Percentiles rank a stretch among this genome's conserved stretches.
Evolutionary conservation across 1,139 yeast genomes (phyloP).

Genomic region (Barnettozyma hawaiiensis): DNA sequence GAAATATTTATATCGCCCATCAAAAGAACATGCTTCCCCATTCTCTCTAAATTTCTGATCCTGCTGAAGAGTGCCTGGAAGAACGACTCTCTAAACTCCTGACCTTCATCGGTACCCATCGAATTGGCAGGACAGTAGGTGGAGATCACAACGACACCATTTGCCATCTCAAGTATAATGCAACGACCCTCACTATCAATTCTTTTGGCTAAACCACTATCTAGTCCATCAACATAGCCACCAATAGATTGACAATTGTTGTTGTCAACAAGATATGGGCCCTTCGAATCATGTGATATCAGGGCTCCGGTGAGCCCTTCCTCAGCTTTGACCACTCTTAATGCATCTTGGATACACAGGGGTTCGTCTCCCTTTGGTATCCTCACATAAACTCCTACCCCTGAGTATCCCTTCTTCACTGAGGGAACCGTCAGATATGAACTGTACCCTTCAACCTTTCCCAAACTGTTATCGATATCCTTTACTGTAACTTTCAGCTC

Average conservation of each 20-base stretch:
- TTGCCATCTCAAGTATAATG: constrained; percentile 64
- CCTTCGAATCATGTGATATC: constrained; percentile 25
- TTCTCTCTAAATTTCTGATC: constrained; percentile 43
- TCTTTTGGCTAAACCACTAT: constrained; percentile 36
- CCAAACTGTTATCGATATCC: constrained; percentile 46
- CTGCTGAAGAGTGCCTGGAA: constrained; percentile 54
- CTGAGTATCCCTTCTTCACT: constrained; percentile 75
- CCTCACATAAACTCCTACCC: constrained; percentile 81
- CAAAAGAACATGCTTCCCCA: constrained; percentile 64
- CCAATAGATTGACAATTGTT: constrained; percentile 5
- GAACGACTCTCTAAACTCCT: constrained; percentile 52
- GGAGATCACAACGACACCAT: constrained; percentile 58
- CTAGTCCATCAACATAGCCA: constrained; percentile 18
- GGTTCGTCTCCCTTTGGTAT: constrained; percentile 40
- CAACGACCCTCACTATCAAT: constrained; percentile 85
- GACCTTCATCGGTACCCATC: constrained; percentile 62
- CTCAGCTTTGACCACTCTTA: constrained; percentile 67
- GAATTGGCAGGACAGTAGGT: constrained; percentile 95
- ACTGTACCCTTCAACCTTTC: constrained; percentile 50
- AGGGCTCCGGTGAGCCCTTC: constrained; percentile 85
- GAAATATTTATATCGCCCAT: constrained; percentile 88
- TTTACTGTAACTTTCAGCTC: constrained; percentile 67
- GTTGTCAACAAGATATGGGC: constrained; percentile 8
- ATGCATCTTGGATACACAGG: constrained; percentile 29
- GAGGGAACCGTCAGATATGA: constrained; percentile 68